Percentiles rank a stretch among this genome's conserved stretches.
These are phyloP conservation scores for Cyclostephanos invisitatus DNA, from an alignment of 108 stramenopile genomes.

Conservation along the genomic window DNA sequence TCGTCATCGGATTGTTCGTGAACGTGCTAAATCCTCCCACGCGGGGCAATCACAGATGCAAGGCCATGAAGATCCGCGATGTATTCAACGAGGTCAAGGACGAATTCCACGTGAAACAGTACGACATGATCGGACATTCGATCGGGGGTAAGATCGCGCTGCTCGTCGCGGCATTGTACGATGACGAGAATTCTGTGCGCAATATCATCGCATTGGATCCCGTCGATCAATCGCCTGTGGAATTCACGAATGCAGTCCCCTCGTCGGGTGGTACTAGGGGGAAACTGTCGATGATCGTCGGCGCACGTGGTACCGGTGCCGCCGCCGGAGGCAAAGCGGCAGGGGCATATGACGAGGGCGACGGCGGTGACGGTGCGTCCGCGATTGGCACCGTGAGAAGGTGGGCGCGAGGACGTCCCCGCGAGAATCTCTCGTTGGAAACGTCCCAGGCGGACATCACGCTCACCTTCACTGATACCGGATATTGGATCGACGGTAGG, in stretches of 20 bases:
- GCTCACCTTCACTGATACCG: constrained; percentile 31
- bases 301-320: background rate
- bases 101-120: constrained; percentile 28
- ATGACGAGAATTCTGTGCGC: constrained; percentile 24
- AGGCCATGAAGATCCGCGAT: constrained; percentile 21
- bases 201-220: constrained; percentile 34
- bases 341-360: too few species aligned
- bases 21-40: constrained; percentile 24
- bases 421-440: constrained; percentile 23
- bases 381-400: background rate
- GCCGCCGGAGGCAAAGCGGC: too few species aligned
- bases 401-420: background rate
- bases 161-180: constrained; percentile 29
- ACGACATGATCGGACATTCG: constrained; percentile 35
- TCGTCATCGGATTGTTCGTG: constrained; percentile 29
- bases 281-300: background rate
- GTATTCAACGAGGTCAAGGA: constrained; percentile 22
- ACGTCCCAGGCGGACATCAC: constrained; percentile 33
- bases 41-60: constrained; percentile 17
- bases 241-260: constrained; percentile 27
- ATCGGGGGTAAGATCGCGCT: constrained; percentile 37
- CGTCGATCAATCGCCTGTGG: constrained; percentile 39
- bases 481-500: constrained; percentile 19
- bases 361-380: background rate
- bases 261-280: too few species aligned